These are phyloP conservation scores for Poa annua DNA, from an alignment of 176 grass and related monocot species.

Conservation along the genomic window DNA sequence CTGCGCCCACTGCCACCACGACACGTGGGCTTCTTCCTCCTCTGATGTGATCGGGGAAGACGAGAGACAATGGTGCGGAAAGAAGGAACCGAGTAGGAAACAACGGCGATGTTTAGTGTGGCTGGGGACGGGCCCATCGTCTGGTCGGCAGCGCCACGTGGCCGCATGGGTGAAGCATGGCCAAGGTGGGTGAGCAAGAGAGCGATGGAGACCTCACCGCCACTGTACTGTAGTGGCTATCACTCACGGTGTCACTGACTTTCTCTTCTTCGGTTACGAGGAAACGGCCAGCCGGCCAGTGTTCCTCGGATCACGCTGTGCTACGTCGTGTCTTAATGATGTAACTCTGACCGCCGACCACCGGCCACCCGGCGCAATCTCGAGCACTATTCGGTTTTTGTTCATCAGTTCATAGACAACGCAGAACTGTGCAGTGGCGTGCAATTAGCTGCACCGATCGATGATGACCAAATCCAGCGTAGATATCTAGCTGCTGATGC, in stretches of 20 bases:
- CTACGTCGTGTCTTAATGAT: not conserved
- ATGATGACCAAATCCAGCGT: too few species aligned
- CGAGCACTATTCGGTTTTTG: too few species aligned
- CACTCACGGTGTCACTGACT: not conserved
- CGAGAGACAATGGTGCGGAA: not conserved
- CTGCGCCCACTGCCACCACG: not conserved
- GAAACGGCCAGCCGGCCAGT: conserved; percentile 7
- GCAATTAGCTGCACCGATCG: too few species aligned
- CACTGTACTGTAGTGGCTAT: not conserved
- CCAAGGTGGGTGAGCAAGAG: not conserved
- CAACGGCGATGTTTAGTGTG: not conserved
- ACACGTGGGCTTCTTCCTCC: conserved; percentile 17
- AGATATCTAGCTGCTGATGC: too few species aligned
- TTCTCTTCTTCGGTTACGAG: not conserved
- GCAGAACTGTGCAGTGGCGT: too few species aligned
- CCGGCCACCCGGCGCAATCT: not conserved
- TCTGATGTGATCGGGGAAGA: not conserved
- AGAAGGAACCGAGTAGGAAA: not conserved
- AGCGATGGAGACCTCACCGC: not conserved
- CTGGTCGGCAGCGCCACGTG: not conserved
- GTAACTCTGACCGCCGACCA: not conserved
- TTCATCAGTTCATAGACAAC: too few species aligned
- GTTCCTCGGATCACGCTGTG: not conserved
- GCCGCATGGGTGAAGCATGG: not conserved
- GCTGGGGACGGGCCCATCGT: not conserved